Conservation (phyloP, 768 basidiomycete species). For the Suillus bovinus region DNA sequence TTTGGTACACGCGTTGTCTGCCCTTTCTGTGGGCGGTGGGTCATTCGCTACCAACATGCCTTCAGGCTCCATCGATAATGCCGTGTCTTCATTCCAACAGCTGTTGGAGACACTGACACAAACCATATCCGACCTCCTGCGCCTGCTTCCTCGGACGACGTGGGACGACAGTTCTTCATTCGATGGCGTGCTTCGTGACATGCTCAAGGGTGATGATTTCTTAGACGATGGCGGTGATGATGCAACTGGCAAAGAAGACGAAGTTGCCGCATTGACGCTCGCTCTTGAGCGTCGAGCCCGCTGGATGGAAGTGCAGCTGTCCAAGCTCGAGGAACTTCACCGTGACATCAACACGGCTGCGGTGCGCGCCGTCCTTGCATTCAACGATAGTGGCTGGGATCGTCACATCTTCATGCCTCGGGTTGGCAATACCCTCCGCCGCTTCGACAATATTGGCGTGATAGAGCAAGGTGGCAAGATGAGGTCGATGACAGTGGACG, state of each 20-base stretch:
- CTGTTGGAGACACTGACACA: constrained; percentile 86
- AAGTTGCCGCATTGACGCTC: constrained; percentile 79
- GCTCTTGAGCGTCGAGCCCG: constrained; percentile 87
- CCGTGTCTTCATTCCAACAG: constrained; percentile 88
- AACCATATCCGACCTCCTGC: constrained; percentile 84
- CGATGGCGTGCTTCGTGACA: constrained; percentile 81
- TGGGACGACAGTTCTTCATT: constrained; percentile 92
- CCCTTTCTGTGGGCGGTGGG: constrained; percentile 81
- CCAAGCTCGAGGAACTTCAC: constrained; percentile 86
- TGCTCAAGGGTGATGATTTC: constrained; percentile 88
- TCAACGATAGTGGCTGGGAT: constrained; percentile 89
- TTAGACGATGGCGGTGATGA: constrained; percentile 75
- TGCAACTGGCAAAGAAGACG: constrained; percentile 68
- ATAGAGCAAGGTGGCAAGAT: constrained; percentile 43
- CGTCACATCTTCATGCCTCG: constrained; percentile 65
- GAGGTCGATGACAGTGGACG: constrained; percentile 62
- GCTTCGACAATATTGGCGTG: constrained; percentile 68
- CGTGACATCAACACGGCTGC: constrained; percentile 90
- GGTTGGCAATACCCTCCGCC: constrained; percentile 62
- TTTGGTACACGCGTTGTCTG: constrained; percentile 82
- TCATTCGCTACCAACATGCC: constrained; percentile 80
- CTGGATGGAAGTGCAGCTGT: constrained; percentile 92
- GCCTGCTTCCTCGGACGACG: constrained; percentile 82
- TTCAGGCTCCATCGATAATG: constrained; percentile 86
- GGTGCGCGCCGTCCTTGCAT: constrained; percentile 75